These are phyloP conservation scores for Aspergillus homomorphus DNA, from an alignment of 495 filamentous ascomycete genomes.

Conservation along the genomic window DNA sequence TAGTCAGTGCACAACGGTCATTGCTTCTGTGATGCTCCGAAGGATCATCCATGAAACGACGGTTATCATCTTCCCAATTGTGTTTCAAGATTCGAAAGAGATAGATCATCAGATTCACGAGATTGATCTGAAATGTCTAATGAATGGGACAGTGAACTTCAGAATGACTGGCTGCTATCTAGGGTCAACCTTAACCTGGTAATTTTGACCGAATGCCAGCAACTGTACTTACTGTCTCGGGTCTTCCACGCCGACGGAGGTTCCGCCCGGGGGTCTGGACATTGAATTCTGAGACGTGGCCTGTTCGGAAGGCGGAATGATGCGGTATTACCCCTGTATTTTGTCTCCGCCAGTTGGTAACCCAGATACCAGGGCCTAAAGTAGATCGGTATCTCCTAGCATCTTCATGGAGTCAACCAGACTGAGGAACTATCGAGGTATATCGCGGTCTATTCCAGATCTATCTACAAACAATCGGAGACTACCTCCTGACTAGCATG, in stretches of 20 bases:
- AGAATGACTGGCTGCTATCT: background rate
- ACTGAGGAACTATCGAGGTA: no score
- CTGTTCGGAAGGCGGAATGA: conserved; percentile 21
- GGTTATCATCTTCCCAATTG: no score
- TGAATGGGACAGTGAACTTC: background rate
- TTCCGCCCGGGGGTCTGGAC: conserved; percentile 1
- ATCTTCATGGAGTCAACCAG: no score
- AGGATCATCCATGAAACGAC: no score
- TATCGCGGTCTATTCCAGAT: background rate
- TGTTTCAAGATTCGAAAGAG: no score
- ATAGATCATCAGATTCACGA: background rate
- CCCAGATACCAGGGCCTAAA: background rate
- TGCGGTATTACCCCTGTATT: conserved; percentile 11
- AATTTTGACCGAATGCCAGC: conserved; percentile 1
- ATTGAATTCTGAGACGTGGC: conserved; percentile 25
- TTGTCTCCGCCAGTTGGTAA: conserved; percentile 1
- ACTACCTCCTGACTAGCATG: background rate
- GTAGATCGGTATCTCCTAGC: no score
- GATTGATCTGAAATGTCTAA: background rate
- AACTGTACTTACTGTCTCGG: background rate
- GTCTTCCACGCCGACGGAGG: conserved; percentile 8
- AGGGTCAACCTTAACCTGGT: background rate
- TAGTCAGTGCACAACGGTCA: no score
- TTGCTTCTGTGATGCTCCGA: no score
- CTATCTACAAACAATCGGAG: background rate